Conservation (phyloP, 1,284 basidiomycete genomes). For the Cutaneotrichosporon sp. region DNA sequence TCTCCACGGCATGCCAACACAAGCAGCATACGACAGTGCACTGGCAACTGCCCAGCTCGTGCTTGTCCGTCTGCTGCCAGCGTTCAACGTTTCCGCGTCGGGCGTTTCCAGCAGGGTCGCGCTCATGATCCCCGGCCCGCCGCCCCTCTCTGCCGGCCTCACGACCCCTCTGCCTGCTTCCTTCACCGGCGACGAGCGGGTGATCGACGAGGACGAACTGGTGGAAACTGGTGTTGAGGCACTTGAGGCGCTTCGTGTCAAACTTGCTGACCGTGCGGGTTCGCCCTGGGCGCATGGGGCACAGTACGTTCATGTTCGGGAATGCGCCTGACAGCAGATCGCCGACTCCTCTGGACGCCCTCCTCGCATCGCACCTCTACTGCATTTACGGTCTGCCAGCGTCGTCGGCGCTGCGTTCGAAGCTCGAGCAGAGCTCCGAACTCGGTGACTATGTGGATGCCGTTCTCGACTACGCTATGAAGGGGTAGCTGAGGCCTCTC, state of each 20-base stretch:
- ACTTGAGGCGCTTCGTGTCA: slow-evolving; percentile 29
- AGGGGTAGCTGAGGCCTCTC: neutral
- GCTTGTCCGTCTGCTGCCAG: slow-evolving; percentile 35
- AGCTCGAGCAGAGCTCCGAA: slow-evolving; percentile 24
- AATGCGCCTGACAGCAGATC: slow-evolving; percentile 23
- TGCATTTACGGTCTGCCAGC: slow-evolving; percentile 35
- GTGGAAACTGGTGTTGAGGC: slow-evolving; percentile 34
- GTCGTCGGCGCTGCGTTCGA: slow-evolving; percentile 24
- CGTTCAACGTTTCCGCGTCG: slow-evolving; percentile 28
- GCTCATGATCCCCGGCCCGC: slow-evolving; percentile 34
- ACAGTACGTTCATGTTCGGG: slow-evolving; percentile 28
- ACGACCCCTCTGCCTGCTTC: slow-evolving; percentile 46
- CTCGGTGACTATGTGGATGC: slow-evolving; percentile 37
- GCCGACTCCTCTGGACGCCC: slow-evolving; percentile 50
- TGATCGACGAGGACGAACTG: slow-evolving; percentile 28
- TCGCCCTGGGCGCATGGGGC: slow-evolving; percentile 42
- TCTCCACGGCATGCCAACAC: slow-evolving; percentile 29
- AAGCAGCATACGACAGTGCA: slow-evolving; percentile 42
- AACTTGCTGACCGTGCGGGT: slow-evolving; percentile 12
- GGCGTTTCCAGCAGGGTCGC: slow-evolving; percentile 17
- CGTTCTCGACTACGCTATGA: slow-evolving; percentile 16
- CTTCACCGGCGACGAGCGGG: slow-evolving; percentile 40
- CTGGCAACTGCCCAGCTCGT: slow-evolving; percentile 43
- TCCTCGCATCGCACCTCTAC: slow-evolving; percentile 49
- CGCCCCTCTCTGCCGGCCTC: slow-evolving; percentile 41